Evolutionary conservation across 1,139 yeast genomes (phyloP).

Genomic region (Sugiyamaella xylanicola): DNA sequence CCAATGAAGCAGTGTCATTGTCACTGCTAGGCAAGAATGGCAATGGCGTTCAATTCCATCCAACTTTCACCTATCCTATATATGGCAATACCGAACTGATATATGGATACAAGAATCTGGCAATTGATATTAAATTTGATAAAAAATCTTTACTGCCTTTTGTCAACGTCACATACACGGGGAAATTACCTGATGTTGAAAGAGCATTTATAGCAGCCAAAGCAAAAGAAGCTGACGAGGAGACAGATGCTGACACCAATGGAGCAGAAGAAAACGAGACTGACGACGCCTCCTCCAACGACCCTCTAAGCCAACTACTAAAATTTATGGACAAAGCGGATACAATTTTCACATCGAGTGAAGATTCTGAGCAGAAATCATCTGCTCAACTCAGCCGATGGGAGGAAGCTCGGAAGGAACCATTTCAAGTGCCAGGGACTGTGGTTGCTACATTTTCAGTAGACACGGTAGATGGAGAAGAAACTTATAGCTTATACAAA

Average conservation of each 20-base stretch:
- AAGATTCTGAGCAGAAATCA: slow-evolving; percentile 26
- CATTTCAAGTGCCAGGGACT: slow-evolving; percentile 42
- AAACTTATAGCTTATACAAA: slow-evolving; percentile 32
- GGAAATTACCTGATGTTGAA: slow-evolving; percentile 48
- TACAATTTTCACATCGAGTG: slow-evolving; percentile 10
- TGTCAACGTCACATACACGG: slow-evolving; percentile 57
- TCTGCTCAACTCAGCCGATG: slow-evolving; percentile 44
- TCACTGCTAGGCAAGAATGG: slow-evolving; percentile 43
- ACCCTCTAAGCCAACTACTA: slow-evolving; percentile 55
- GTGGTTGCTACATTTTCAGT: slow-evolving; percentile 45
- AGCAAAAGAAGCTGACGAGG: background rate
- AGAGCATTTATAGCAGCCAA: slow-evolving; percentile 22
- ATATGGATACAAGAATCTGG: slow-evolving; percentile 76
- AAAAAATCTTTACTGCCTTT: slow-evolving; percentile 57
- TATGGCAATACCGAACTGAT: slow-evolving; percentile 90
- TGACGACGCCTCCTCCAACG: slow-evolving; percentile 30
- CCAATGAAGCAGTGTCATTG: slow-evolving; percentile 64
- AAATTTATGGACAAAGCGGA: slow-evolving; percentile 61
- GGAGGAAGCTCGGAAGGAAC: slow-evolving; percentile 60
- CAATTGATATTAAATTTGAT: slow-evolving; percentile 54
- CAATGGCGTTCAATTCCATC: slow-evolving; percentile 45
- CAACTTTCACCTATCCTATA: slow-evolving; percentile 86
- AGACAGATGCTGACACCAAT: background rate
- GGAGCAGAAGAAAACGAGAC: slow-evolving; percentile 26
- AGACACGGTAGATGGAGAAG: slow-evolving; percentile 36